Evolutionary conservation across 2,329 filamentous ascomycete species (phyloP).

Genomic region (Calonectria montana): DNA sequence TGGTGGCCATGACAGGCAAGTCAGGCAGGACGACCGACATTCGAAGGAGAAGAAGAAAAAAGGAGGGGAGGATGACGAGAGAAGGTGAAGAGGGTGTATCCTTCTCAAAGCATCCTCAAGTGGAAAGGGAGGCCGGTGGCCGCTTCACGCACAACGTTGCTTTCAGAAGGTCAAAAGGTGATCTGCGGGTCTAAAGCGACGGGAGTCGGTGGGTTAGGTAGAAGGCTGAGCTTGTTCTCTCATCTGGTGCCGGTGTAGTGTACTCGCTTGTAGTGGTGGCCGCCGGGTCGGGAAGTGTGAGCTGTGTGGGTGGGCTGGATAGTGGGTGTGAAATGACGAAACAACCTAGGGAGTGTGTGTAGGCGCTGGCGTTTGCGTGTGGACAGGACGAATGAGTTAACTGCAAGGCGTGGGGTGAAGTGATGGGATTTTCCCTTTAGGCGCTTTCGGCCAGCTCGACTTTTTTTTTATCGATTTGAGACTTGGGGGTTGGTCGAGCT

Average conservation of each 20-base stretch:
- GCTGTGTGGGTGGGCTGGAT: not conserved
- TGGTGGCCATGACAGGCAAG: constrained; percentile 28
- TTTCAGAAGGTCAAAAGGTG: constrained; percentile 8
- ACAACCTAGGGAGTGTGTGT: not conserved
- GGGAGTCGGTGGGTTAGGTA: not conserved
- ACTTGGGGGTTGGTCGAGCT: constrained; percentile 5
- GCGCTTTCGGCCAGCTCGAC: not conserved
- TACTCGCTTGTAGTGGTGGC: constrained; percentile 1
- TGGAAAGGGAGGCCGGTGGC: constrained; percentile 20
- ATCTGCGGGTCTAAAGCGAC: constrained; percentile 4
- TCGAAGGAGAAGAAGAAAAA: not conserved
- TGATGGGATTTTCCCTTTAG: not conserved
- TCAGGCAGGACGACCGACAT: constrained; percentile 16
- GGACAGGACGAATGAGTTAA: not conserved
- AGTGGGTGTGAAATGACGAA: not conserved
- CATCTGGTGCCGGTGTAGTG: constrained; percentile 3
- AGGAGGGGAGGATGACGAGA: constrained; percentile 26
- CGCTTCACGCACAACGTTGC: constrained; percentile 4
- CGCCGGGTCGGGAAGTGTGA: constrained; percentile 18
- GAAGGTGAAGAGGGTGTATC: constrained; percentile 21
- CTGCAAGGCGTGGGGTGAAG: constrained; percentile 8
- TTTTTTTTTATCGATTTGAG: not conserved
- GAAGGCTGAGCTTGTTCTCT: constrained; percentile 8
- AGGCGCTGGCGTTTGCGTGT: not conserved
- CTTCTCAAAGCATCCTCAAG: constrained; percentile 37